Conservation (phyloP, 139 green algal genomes). For the Chlamydomonas sp. region DNA sequence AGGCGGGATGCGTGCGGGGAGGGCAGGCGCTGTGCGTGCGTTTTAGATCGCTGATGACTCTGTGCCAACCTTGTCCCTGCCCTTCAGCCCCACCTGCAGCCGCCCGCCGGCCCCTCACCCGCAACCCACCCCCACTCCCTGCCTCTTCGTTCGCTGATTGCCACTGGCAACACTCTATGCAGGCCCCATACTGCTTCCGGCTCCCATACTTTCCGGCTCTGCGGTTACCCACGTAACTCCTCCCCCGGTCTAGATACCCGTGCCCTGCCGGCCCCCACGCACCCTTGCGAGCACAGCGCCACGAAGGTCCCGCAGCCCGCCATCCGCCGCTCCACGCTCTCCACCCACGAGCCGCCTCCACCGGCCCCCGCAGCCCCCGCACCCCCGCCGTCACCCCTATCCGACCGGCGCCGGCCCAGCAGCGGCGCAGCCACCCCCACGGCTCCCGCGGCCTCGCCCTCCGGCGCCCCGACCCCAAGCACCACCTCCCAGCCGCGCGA, state of each 20-base stretch:
- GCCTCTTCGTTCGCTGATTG: too few species aligned
- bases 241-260: too few species aligned
- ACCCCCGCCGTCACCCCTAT: background rate
- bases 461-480: background rate
- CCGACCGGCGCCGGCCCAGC: background rate
- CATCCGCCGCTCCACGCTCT: background rate
- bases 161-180: too few species aligned
- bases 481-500: conserved; percentile 11
- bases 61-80: too few species aligned
- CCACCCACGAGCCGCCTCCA: background rate
- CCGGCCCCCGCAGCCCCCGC: background rate
- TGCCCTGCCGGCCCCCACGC: background rate
- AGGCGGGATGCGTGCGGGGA: background rate
- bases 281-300: conserved; percentile 19
- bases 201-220: too few species aligned
- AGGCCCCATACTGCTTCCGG: too few species aligned
- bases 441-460: background rate
- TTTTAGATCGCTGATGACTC: too few species aligned
- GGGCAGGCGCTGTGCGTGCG: background rate
- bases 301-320: conserved; percentile 21
- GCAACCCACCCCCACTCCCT: too few species aligned
- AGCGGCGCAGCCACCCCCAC: background rate
- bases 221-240: too few species aligned
- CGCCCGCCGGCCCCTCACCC: too few species aligned
- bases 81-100: too few species aligned